Evolutionary conservation across 768 basidiomycete genomes (phyloP).

Genomic region (Collybiopsis luxurians): DNA sequence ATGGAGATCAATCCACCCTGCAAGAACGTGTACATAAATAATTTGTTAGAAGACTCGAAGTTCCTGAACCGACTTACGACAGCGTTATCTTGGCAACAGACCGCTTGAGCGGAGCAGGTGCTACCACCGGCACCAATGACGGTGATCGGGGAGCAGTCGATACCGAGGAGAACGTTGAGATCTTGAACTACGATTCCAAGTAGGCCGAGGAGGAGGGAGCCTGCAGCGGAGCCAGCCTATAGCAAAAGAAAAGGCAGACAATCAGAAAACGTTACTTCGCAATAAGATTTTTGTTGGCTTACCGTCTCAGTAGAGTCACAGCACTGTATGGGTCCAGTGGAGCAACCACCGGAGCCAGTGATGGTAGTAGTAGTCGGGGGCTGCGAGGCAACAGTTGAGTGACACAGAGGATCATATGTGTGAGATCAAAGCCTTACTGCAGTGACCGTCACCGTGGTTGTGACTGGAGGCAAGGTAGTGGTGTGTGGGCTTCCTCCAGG

Average conservation of each 20-base stretch:
- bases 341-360: no score
- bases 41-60: not conserved
- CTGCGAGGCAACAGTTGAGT: no score
- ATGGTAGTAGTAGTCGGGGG: no score
- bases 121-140: not conserved
- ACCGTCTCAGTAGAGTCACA: no score
- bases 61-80: not conserved
- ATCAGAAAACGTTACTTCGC: no score
- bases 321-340: no score
- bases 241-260: no score
- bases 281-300: no score
- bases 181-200: not conserved
- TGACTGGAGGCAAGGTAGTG: not conserved
- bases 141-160: not conserved
- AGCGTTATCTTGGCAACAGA: not conserved
- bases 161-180: not conserved
- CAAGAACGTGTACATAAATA: not conserved
- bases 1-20: not conserved
- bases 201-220: constrained; percentile 2
- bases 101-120: not conserved
- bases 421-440: not conserved
- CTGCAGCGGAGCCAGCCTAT: not conserved
- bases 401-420: no score
- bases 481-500: not conserved
- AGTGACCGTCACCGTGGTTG: not conserved